phyloP scores from a whole-genome alignment of 2,329 filamentous ascomycete genomes.

The Exophiala lecanii-corni region DNA sequence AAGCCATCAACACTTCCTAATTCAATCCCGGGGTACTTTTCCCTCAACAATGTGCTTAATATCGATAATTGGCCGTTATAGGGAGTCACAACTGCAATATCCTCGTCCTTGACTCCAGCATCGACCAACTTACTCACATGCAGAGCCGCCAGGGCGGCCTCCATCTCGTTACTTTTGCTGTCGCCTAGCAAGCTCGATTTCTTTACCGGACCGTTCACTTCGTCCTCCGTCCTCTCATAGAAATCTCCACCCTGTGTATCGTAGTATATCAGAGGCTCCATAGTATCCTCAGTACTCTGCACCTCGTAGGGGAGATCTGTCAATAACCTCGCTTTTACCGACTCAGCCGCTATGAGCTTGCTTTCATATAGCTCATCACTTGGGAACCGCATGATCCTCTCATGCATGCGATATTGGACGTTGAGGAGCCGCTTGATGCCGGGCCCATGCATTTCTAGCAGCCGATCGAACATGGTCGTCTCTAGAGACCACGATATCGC shows the following conservation, averaged over 20 bases:
- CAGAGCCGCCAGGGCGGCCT: constrained; percentile 72
- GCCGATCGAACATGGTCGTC: constrained; percentile 86
- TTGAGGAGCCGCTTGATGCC: constrained; percentile 91
- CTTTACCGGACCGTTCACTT: constrained; percentile 49
- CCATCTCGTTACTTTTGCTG: constrained; percentile 89
- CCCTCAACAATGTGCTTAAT: constrained; percentile 70
- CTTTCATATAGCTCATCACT: constrained; percentile 82
- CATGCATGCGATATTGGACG: constrained; percentile 97
- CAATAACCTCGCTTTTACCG: constrained; percentile 70
- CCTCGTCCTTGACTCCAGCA: constrained; percentile 72
- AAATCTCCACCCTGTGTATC: constrained; percentile 96
- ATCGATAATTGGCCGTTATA: constrained; percentile 92
- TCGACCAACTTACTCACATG: constrained; percentile 74
- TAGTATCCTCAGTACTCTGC: constrained; percentile 76
- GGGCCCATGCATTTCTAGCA: constrained; percentile 74
- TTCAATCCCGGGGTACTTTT: constrained; percentile 77
- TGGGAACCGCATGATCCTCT: constrained; percentile 90
- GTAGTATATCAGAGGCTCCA: constrained; percentile 83
- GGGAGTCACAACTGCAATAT: constrained; percentile 90
- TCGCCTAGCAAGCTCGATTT: constrained; percentile 57
- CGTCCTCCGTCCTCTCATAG: constrained; percentile 74
- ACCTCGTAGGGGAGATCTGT: constrained; percentile 74
- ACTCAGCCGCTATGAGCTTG: constrained; percentile 73
- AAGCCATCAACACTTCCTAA: constrained; percentile 97
- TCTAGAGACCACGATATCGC: constrained; percentile 63